Conservation (phyloP, 2,329 filamentous ascomycete genomes). For the Geosmithia flava region DNA sequence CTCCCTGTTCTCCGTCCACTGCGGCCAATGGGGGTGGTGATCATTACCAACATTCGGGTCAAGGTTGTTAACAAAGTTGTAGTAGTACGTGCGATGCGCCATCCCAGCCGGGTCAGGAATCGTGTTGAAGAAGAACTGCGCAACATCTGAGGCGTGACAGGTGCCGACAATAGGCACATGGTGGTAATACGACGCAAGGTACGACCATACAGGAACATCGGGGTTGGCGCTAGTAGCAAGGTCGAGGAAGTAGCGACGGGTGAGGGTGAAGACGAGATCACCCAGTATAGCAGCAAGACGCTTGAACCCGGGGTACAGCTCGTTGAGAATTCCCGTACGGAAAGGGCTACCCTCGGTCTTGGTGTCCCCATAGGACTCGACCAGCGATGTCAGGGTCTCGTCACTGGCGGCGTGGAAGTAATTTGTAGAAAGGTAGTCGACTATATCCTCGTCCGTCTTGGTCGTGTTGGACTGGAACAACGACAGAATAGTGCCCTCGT, state of each 20-base stretch:
- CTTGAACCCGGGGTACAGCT: constrained; percentile 66
- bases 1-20: constrained; percentile 20
- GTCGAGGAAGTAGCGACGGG: constrained; percentile 51
- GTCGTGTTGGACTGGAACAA: constrained; percentile 59
- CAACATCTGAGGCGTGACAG: constrained; percentile 58
- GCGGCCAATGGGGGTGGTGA: constrained; percentile 21
- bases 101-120: constrained; percentile 47
- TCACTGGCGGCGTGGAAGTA: constrained; percentile 48
- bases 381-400: constrained; percentile 38
- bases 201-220: constrained; percentile 58
- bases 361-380: constrained; percentile 49
- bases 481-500: constrained; percentile 66
- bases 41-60: constrained; percentile 51
- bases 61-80: constrained; percentile 57
- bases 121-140: constrained; percentile 57
- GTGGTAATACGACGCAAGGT: constrained; percentile 60
- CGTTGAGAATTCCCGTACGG: constrained; percentile 55
- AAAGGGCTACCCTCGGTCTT: constrained; percentile 55
- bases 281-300: constrained; percentile 64
- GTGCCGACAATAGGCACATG: constrained; percentile 63
- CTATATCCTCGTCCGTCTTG: constrained; percentile 37
- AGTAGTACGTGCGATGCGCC: constrained; percentile 56
- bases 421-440: constrained; percentile 45
- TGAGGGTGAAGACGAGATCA: constrained; percentile 63
- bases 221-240: constrained; percentile 32